phyloP scores from a whole-genome alignment of 441 rosid species.

The Macaranga tanarius region DNA sequence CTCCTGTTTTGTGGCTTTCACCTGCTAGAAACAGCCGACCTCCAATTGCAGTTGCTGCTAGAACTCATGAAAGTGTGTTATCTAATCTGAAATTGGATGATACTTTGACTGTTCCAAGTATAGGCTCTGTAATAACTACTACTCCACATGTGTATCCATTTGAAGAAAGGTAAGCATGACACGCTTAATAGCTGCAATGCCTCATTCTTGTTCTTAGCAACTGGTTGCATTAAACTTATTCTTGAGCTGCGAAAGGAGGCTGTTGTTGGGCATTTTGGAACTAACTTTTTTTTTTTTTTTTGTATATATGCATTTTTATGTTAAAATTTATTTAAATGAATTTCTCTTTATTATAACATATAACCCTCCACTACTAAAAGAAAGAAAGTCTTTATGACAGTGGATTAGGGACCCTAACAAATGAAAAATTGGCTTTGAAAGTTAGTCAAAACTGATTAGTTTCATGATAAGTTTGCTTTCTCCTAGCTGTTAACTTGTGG shows the following conservation, averaged over 20 bases:
- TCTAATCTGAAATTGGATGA: constrained; percentile 52
- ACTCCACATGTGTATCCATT: constrained; percentile 95
- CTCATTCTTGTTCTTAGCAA: neutral
- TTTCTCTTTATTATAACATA: neutral
- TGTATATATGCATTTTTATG: neutral
- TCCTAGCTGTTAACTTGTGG: neutral
- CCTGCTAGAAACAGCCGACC: constrained; percentile 83
- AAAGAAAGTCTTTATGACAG: neutral
- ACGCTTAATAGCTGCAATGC: constrained; percentile 10
- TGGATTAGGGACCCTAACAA: neutral
- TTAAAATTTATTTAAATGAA: neutral
- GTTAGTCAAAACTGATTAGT: neutral
- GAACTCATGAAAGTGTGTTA: constrained; percentile 72
- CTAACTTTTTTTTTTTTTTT: neutral
- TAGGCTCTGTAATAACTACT: constrained; percentile 72
- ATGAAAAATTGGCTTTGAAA: neutral
- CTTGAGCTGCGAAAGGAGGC: neutral
- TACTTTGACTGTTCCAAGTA: constrained; percentile 43
- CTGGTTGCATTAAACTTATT: neutral
- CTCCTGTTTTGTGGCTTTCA: constrained; percentile 90
- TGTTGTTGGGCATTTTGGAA: neutral
- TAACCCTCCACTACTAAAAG: neutral
- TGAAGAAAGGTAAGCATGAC: constrained; percentile 76
- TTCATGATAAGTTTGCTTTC: constrained; percentile 1
- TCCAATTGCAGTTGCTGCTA: constrained; percentile 88